Evolutionary conservation across 2,329 filamentous ascomycete genomes (phyloP), one percentile per base, ranked within the genome.

Genomic region (Colletotrichum truncatum): DNA sequence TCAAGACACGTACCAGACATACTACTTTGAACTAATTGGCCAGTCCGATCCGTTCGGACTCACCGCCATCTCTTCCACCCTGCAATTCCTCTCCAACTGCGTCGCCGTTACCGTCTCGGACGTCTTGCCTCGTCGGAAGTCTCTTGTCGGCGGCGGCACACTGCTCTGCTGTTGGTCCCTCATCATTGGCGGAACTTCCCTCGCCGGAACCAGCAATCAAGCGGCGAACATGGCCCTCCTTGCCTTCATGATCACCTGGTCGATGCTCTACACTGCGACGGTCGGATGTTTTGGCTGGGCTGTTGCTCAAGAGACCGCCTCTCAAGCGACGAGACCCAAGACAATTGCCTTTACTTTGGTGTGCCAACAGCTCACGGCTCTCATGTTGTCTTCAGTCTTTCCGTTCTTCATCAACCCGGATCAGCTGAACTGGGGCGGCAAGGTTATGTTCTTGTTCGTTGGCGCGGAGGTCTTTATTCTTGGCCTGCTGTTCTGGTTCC

Each of bases 381-480:
- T 43, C 0, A 3, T 43, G 18, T 21, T 43, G 0, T 43, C 39
- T 14, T 76, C 73, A 0, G 73, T 78, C 0, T 78, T 78, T 32
- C 76, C 76, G 0, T 78, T 70, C 67, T 78, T 78, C 30, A 78
- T 78, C 66, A 78, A 78, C 67, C 76, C 76, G 0, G 74, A 78
- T 58, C 76, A 78, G 23, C 69, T 78, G 0, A 78, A 78, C 60
- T 78, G 76, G 76, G 76, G 76, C 0, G 76, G 76, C 30, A 78
- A 74, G 65, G 70, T 78, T 62, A 77, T 78, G 74, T 77, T 78
- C 46, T 14, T 78, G 23, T 78, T 78, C 53, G 76, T 76, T 5
- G 74, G 66, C 0, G 75, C 75, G 1, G 76, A 78, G 67, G 56
- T 76, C 1, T 70, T 78, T 25, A 76, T 78, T 18, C 70, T 78